A percentile compares a stretch with the other conserved stretches of the same genome.
These are phyloP conservation scores for Aspergillus haitiensis DNA, from an alignment of 495 filamentous ascomycete genomes.

Conservation along the genomic window DNA sequence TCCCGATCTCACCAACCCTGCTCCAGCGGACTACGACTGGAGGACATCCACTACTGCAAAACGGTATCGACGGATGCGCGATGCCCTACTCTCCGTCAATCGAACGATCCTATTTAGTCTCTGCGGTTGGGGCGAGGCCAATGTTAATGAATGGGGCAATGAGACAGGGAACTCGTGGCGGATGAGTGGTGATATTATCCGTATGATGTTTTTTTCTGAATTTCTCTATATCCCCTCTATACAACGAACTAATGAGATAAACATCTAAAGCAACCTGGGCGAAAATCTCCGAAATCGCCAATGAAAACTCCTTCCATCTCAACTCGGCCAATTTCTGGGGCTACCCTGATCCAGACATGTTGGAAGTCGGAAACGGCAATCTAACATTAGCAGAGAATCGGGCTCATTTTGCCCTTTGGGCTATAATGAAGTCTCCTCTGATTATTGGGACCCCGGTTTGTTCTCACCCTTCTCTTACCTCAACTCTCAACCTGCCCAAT, in stretches of 20 bases:
- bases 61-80: conserved; percentile 59
- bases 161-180: conserved; percentile 56
- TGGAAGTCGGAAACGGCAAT: conserved; percentile 65
- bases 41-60: conserved; percentile 49
- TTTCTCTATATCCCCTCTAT: no score
- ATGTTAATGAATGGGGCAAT: conserved; percentile 54
- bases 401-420: conserved; percentile 57
- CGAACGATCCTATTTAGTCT: conserved; percentile 64
- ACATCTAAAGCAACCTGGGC: conserved; percentile 35
- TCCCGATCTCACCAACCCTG: conserved; percentile 34
- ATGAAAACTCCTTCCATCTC: conserved; percentile 48
- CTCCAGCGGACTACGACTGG: conserved; percentile 55
- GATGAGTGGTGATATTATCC: conserved; percentile 54
- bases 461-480: conserved; percentile 18
- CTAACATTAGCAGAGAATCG: conserved; percentile 51
- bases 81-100: conserved; percentile 54
- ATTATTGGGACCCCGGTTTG: conserved; percentile 56
- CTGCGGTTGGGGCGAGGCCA: conserved; percentile 63
- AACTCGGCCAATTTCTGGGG: conserved; percentile 54
- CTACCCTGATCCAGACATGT: conserved; percentile 65
- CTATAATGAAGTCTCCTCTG: conserved; percentile 56
- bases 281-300: conserved; percentile 43
- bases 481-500: neutral
- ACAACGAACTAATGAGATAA: conserved; percentile 1
- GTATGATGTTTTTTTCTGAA: conserved; percentile 31